Conservation (phyloP, 2,329 filamentous ascomycete genomes). For the Fusarium continuum region DNA sequence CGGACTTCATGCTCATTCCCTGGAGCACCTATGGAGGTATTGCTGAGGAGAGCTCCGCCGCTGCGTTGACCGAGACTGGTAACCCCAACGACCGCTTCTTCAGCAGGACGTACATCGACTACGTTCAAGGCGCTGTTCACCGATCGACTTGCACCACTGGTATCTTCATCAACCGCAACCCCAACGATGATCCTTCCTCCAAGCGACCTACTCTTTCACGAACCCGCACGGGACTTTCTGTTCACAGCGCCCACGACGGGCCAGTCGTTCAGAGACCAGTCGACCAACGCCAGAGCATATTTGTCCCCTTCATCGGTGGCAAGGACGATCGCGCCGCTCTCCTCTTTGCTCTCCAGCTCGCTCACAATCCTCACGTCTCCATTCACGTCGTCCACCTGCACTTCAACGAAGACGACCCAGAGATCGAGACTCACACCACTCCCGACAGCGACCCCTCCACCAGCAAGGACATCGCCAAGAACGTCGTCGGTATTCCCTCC, state of each 20-base stretch:
- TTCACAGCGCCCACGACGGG: conserved; percentile 59
- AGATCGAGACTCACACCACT: conserved; percentile 1
- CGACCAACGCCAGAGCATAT: conserved; percentile 82
- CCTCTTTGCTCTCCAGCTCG: conserved; percentile 83
- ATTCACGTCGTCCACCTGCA: conserved; percentile 72
- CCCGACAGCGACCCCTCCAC: conserved; percentile 13
- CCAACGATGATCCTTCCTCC: conserved; percentile 42
- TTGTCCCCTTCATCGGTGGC: conserved; percentile 87
- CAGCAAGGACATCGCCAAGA: conserved; percentile 20
- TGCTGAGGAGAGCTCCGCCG: conserved; percentile 60
- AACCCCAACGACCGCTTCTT: conserved; percentile 41
- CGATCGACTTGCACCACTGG: conserved; percentile 79
- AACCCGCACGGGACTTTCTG: conserved; percentile 34
- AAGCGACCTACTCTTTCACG: conserved; percentile 60
- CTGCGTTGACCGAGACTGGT: conserved; percentile 24
- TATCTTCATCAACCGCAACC: conserved; percentile 56
- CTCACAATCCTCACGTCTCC: conserved; percentile 79
- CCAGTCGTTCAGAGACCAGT: conserved; percentile 61
- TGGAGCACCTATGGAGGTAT: conserved; percentile 88
- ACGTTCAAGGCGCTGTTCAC: conserved; percentile 74
- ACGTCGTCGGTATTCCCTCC: conserved; percentile 12
- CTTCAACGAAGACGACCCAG: conserved; percentile 34
- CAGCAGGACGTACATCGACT: conserved; percentile 69
- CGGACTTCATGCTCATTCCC: conserved; percentile 82
- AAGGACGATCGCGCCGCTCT: conserved; percentile 83